Conservation (phyloP, 345 rosid species). For the Sisymbrium irio region DNA sequence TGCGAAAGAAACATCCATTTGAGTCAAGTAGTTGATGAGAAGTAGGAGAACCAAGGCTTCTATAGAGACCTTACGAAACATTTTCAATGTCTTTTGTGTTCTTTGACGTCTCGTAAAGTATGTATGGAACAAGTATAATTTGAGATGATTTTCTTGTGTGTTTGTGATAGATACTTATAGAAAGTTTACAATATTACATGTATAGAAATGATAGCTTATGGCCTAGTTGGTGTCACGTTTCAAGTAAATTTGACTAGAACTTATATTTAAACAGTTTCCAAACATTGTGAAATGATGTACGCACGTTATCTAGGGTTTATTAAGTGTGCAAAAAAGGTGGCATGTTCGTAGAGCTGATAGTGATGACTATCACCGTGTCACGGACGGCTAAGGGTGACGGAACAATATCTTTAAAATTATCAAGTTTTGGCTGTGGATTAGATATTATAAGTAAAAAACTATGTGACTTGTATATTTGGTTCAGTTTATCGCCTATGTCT, state of each 20-base stretch:
- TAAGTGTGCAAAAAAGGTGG: conserved; percentile 13
- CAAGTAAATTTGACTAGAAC: conserved; percentile 1
- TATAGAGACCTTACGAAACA: conserved; percentile 10
- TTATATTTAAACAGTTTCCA: background rate
- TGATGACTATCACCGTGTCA: conserved; percentile 13
- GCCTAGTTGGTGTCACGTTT: conserved; percentile 36
- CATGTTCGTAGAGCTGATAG: conserved; percentile 10
- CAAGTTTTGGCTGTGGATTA: conserved; percentile 17
- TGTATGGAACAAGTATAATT: background rate
- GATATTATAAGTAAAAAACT: background rate
- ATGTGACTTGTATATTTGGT: background rate
- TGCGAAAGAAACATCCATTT: conserved; percentile 19
- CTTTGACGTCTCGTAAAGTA: background rate
- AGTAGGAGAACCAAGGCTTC: conserved; percentile 17
- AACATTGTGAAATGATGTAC: conserved; percentile 20
- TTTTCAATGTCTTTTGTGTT: background rate
- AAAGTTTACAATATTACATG: background rate
- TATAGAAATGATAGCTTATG: background rate
- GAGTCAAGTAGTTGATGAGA: conserved; percentile 18
- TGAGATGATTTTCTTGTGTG: background rate
- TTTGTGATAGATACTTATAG: conserved; percentile 10
- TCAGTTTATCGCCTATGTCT: too few species aligned
- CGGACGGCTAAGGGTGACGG: conserved; percentile 24
- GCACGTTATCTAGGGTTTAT: conserved; percentile 31
- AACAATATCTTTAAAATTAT: conserved; percentile 24